Evolutionary conservation across 2,329 filamentous ascomycete species (phyloP), one percentile per base, ranked within the genome.

Genomic region (Aspergillus quadricinctus): DNA sequence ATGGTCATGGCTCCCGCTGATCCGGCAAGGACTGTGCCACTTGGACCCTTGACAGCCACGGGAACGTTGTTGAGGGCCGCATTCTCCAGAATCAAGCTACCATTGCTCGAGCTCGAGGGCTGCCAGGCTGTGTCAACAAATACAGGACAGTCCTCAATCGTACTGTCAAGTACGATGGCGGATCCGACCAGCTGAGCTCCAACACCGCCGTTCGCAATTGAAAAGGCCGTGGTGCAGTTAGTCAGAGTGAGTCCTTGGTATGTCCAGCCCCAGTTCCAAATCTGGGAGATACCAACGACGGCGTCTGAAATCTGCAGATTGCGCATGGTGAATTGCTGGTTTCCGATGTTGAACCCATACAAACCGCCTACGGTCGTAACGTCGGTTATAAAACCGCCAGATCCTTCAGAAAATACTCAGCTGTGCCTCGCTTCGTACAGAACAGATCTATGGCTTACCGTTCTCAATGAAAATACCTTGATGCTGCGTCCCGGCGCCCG

Each of bases 241-340:
- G 77, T 77, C 61, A 86, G 76, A 1, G 58, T 75, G 41, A 85
- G 66, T 4, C 74, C 74, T 57, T 79, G 76, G 57, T 80, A 83
- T 0, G 78, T 81, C 79, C 78, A 86, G 0, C 81, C 81, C 83
- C 84, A 86, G 57, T 83, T 75, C 83, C 82, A 86, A 9, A 81
- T 71, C 60, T 83, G 78, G 25, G 80, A 77, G 49, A 87, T 82
- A 2, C 80, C 82, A 0, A 81, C 84, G 1, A 75, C 71, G 19
- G 75, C 76, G 46, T 78, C 73, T 43, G 78, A 75, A 65, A 86
- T 83, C 0, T 72, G 78, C 29, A 87, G 61, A 59, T 84, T 83
- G 9, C 80, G 77, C 57, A 80, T 82, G 0, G 84, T 87, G 61
- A 82, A 84, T 61, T 89, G 87, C 72, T 89, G 86, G 57, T 81